Evolutionary conservation across 176 grass and related monocot species (phyloP).

Genomic region (Phoenix dactylifera): DNA sequence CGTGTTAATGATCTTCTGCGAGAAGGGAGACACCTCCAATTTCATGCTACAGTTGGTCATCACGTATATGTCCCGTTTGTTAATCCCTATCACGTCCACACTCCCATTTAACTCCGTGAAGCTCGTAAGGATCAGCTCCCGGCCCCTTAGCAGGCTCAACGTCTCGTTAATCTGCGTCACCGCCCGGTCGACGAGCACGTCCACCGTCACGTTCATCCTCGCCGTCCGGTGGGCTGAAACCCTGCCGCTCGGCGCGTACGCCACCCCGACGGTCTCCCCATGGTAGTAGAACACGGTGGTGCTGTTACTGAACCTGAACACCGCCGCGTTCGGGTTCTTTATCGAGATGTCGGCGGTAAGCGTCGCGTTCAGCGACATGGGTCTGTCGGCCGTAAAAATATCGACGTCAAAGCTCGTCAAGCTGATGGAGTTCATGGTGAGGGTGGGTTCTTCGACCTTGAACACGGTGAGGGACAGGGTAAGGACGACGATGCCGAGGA

Average conservation of each 20-base stretch:
- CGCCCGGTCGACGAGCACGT: slow-evolving; percentile 27
- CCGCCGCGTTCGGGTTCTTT: slow-evolving; percentile 46
- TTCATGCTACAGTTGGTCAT: slow-evolving; percentile 60
- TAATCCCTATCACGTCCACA: slow-evolving; percentile 54
- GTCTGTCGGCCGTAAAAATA: neutral
- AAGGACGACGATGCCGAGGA: slow-evolving; percentile 27
- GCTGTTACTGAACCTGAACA: slow-evolving; percentile 36
- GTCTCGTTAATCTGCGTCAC: slow-evolving; percentile 25
- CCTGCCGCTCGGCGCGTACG: slow-evolving; percentile 20
- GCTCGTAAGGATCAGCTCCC: slow-evolving; percentile 48
- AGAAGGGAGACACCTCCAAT: slow-evolving; percentile 6
- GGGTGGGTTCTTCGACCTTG: slow-evolving; percentile 34
- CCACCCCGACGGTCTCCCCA: slow-evolving; percentile 21
- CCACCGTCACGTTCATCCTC: slow-evolving; percentile 31
- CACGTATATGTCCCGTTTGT: slow-evolving; percentile 63
- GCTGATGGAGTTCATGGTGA: slow-evolving; percentile 37
- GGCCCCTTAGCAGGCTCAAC: neutral
- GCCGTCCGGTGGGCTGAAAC: slow-evolving; percentile 18
- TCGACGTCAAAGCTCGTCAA: slow-evolving; percentile 12
- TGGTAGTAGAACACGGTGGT: slow-evolving; percentile 40
- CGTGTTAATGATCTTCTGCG: slow-evolving; percentile 11
- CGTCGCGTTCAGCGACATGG: slow-evolving; percentile 40
- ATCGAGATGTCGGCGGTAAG: slow-evolving; percentile 29
- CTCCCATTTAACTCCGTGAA: slow-evolving; percentile 59
- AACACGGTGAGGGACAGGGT: slow-evolving; percentile 45